Evolutionary conservation across 352 stramenopile genomes (phyloP).

Genomic region (Halophytophthora polymorphica): DNA sequence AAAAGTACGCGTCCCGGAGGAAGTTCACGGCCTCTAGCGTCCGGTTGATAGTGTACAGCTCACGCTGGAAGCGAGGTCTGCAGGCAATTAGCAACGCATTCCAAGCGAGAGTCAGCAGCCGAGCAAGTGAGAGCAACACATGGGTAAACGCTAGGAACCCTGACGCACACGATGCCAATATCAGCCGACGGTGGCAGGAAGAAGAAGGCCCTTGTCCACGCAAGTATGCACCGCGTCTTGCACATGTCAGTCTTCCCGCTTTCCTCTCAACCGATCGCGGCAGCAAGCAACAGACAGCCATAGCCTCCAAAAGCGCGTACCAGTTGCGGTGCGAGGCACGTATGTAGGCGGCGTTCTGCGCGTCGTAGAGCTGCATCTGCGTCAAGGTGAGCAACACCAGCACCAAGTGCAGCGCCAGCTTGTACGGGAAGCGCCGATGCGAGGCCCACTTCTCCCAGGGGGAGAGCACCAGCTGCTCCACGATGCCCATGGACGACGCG

Average conservation of each 20-base stretch:
- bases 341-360: slow-evolving; percentile 83
- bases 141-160: background rate
- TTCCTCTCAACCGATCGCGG: background rate
- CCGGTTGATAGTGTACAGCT: slow-evolving; percentile 74
- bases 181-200: slow-evolving; percentile 62
- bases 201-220: slow-evolving; percentile 61
- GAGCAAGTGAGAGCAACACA: background rate
- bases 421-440: slow-evolving; percentile 80
- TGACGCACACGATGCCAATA: slow-evolving; percentile 48
- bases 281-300: background rate
- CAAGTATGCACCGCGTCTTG: background rate
- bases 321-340: slow-evolving; percentile 81
- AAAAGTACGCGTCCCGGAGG: slow-evolving; percentile 77
- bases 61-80: slow-evolving; percentile 57
- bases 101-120: background rate
- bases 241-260: too few species aligned
- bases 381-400: slow-evolving; percentile 68
- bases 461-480: slow-evolving; percentile 69
- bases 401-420: slow-evolving; percentile 73
- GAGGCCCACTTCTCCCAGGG: slow-evolving; percentile 75
- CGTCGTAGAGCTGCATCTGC: slow-evolving; percentile 77
- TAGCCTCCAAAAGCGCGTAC: slow-evolving; percentile 16
- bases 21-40: slow-evolving; percentile 60
- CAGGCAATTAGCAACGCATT: background rate
- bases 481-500: slow-evolving; percentile 29